These are phyloP conservation scores for Leccinum olivaceopallidum DNA, from an alignment of 768 basidiomycete genomes.

Conservation along the genomic window DNA sequence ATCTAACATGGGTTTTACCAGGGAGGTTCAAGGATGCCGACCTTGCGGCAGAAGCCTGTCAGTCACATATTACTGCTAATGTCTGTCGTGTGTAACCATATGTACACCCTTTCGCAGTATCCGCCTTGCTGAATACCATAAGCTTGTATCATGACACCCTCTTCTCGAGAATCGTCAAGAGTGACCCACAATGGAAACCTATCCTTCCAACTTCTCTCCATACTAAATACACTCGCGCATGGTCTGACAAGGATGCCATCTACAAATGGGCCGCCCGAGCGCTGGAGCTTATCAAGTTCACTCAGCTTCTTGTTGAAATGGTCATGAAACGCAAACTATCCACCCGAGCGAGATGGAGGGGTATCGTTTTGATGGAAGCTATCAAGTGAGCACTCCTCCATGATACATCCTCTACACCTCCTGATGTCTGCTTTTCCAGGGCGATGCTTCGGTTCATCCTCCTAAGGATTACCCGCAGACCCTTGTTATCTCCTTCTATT, in stretches of 20 bases:
- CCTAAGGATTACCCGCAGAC: conserved; percentile 72
- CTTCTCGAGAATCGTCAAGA: conserved; percentile 65
- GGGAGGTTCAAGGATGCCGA: conserved; percentile 98
- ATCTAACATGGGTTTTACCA: conserved; percentile 93
- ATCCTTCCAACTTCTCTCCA: conserved; percentile 78
- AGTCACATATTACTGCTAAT: conserved; percentile 40
- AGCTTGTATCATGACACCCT: conserved; percentile 96
- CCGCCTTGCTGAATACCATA: conserved; percentile 81
- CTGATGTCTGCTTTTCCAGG: conserved; percentile 42
- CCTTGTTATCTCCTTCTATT: conserved; percentile 73
- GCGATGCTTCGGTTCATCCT: conserved; percentile 72
- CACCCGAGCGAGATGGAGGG: conserved; percentile 66
- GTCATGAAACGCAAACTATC: conserved; percentile 70
- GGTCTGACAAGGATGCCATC: conserved; percentile 62
- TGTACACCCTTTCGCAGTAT: conserved; percentile 52
- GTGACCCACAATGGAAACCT: conserved; percentile 68
- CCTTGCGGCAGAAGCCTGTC: conserved; percentile 90
- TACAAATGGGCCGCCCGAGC: conserved; percentile 82
- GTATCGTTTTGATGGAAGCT: conserved; percentile 73
- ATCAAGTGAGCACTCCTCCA: conserved; percentile 65
- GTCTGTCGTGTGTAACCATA: conserved; percentile 18
- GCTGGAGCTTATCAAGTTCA: conserved; percentile 76
- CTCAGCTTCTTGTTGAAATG: conserved; percentile 92
- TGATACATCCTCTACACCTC: background rate
- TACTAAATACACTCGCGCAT: conserved; percentile 87